Percentiles rank a stretch among this genome's conserved stretches.
phyloP scores from a whole-genome alignment of 495 filamentous ascomycete genomes.

The Penicillium desertorum region DNA sequence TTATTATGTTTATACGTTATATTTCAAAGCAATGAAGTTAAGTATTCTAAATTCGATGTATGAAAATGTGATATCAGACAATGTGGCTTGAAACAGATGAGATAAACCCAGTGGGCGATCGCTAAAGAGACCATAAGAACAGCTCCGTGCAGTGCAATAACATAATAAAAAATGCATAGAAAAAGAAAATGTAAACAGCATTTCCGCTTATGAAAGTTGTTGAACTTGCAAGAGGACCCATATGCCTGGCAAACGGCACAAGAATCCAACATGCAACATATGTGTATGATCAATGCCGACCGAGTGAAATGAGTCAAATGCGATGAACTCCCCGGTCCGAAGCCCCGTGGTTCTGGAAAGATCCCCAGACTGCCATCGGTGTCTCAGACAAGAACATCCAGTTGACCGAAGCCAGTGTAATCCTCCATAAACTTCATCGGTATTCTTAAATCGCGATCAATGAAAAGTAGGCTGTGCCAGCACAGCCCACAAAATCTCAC shows the following conservation, averaged over 20 bases:
- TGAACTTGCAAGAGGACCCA: not conserved
- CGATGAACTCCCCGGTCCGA: not conserved
- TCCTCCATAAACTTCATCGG: not conserved
- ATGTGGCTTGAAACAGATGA: not conserved
- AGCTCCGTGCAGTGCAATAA: not conserved
- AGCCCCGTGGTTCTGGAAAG: not conserved
- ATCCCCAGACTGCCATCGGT: not conserved
- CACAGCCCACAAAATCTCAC: constrained; percentile 12
- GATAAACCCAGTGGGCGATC: not conserved
- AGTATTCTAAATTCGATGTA: not conserved
- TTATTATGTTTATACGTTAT: not conserved
- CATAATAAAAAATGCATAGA: not conserved
- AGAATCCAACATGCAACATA: not conserved
- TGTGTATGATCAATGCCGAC: not conserved
- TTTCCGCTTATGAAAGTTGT: not conserved
- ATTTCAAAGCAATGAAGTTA: not conserved
- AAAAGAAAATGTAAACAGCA: not conserved
- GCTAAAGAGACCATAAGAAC: not conserved
- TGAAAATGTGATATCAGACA: not conserved
- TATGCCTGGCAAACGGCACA: not conserved
- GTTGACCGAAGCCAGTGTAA: not conserved
- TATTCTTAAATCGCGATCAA: not conserved
- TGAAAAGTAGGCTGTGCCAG: constrained; percentile 16
- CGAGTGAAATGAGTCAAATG: not conserved
- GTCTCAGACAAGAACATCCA: not conserved